These are phyloP conservation scores for Trichophyton benhamiae DNA, from an alignment of 2,329 filamentous ascomycete genomes.

Conservation along the genomic window DNA sequence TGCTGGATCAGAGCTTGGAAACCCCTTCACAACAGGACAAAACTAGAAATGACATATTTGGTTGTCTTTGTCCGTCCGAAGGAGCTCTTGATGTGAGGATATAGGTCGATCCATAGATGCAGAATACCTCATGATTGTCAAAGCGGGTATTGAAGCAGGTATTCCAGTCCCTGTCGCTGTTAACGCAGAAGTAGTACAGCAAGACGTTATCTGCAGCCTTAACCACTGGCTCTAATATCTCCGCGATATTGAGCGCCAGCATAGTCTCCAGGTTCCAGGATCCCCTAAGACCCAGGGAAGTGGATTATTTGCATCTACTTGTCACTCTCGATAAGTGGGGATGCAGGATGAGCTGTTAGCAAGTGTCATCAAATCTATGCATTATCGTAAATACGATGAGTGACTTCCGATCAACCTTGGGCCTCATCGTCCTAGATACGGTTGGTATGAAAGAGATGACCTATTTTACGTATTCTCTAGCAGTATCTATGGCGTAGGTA, in stretches of 20 bases:
- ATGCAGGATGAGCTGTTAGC: not conserved
- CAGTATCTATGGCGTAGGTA: constrained; percentile 14
- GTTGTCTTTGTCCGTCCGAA: not conserved
- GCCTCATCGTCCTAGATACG: not conserved
- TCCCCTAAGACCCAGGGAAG: not conserved
- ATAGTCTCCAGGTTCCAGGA: not conserved
- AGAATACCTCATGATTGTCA: not conserved
- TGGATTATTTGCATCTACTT: not conserved
- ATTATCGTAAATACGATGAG: not conserved
- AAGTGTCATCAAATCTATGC: not conserved
- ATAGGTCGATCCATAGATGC: not conserved
- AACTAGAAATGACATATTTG: not conserved
- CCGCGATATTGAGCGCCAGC: not conserved
- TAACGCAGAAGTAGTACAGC: not conserved
- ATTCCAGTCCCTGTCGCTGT: not conserved
- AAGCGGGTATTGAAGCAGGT: not conserved
- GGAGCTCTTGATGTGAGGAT: not conserved
- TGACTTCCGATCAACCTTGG: not conserved
- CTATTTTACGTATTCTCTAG: constrained; percentile 15
- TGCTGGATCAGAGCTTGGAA: not conserved
- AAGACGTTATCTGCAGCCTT: not conserved
- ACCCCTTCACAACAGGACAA: not conserved
- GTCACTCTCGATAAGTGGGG: not conserved
- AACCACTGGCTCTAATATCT: not conserved
- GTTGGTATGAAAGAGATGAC: not conserved